phyloP scores from a whole-genome alignment of 352 stramenopile genomes.

The Phytopythium chamaehyphon region DNA sequence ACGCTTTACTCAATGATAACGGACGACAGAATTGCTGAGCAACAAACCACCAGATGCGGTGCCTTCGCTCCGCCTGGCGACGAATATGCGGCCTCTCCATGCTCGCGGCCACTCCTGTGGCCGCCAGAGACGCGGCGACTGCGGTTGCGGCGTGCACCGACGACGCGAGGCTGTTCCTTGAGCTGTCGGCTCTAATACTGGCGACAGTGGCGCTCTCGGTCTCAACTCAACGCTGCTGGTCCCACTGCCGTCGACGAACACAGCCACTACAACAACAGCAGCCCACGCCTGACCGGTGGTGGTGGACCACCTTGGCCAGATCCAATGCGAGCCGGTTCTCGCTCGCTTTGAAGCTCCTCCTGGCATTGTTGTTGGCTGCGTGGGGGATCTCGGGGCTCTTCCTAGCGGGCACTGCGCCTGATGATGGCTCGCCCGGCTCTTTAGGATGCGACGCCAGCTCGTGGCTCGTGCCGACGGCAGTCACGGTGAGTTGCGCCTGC shows the following conservation, averaged over 20 bases:
- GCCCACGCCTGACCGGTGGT: too few species aligned
- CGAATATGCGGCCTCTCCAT: neutral
- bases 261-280: neutral
- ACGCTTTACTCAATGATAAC: neutral
- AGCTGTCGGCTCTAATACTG: slow-evolving; percentile 2
- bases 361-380: neutral
- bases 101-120: neutral
- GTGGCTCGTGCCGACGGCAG: neutral
- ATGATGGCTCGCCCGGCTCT: neutral
- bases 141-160: slow-evolving; percentile 12
- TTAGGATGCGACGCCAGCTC: neutral
- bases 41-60: neutral
- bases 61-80: slow-evolving; percentile 1
- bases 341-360: neutral
- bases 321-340: neutral
- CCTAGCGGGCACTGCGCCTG: slow-evolving; percentile 1
- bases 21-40: neutral
- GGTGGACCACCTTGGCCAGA: neutral
- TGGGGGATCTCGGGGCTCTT: slow-evolving; percentile 1
- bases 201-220: slow-evolving; percentile 3
- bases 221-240: neutral
- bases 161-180: slow-evolving; percentile 7
- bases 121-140: neutral
- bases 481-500: neutral
- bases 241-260: slow-evolving; percentile 3